Evolutionary conservation across 2,329 filamentous ascomycete species (phyloP).

Genomic region (Penicillium sp.): DNA sequence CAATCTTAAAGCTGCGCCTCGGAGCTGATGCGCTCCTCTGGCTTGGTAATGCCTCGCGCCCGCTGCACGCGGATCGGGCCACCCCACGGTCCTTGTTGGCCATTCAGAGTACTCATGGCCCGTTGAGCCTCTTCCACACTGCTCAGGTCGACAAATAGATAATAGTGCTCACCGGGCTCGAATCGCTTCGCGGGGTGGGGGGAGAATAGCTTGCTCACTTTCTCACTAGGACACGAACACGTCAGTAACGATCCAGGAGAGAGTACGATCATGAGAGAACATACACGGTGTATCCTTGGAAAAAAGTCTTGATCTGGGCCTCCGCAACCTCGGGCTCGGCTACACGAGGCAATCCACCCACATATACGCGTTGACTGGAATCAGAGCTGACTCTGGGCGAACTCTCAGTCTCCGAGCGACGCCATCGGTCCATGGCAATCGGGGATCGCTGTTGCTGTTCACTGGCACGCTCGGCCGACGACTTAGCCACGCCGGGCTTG

Average conservation of each 20-base stretch:
- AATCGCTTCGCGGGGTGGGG: constrained; percentile 56
- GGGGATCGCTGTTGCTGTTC: constrained; percentile 14
- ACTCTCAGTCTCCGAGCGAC: constrained; percentile 40
- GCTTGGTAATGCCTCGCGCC: constrained; percentile 33
- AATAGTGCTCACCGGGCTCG: constrained; percentile 59
- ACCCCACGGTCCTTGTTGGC: constrained; percentile 43
- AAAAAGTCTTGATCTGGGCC: constrained; percentile 44
- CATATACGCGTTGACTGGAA: constrained; percentile 46
- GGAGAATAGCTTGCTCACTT: constrained; percentile 56
- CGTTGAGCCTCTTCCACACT: constrained; percentile 54
- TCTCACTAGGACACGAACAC: constrained; percentile 32
- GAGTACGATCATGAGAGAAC: constrained; percentile 10
- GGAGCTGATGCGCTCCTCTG: neutral
- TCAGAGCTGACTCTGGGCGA: constrained; percentile 36
- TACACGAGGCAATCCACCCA: constrained; percentile 49
- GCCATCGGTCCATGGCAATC: constrained; percentile 45
- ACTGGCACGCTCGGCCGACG: constrained; percentile 27
- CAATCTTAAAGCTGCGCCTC: neutral
- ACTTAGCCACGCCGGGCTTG: constrained; percentile 63
- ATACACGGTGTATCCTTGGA: constrained; percentile 46
- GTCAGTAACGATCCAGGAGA: neutral
- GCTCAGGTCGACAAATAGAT: constrained; percentile 65
- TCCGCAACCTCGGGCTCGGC: constrained; percentile 42
- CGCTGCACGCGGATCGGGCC: constrained; percentile 39
- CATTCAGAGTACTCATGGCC: constrained; percentile 50